A percentile compares a stretch with the other conserved stretches of the same genome.
These are phyloP conservation scores for Trapa incisa DNA, from an alignment of 345 rosid species.

Conservation along the genomic window DNA sequence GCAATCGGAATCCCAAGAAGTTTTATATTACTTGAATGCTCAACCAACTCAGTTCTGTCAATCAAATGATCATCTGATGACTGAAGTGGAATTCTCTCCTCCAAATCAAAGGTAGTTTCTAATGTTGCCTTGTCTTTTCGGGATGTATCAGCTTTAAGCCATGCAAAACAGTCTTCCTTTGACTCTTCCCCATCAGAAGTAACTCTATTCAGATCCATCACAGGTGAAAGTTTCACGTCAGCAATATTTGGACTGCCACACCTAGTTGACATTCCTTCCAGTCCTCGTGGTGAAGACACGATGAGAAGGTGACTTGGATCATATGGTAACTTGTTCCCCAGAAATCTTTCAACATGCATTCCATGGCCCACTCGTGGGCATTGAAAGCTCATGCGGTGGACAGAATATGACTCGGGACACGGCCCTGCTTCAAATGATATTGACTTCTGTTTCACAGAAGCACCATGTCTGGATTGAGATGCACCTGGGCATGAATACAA, in stretches of 20 bases:
- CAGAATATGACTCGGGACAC: constrained; percentile 33
- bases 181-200: constrained; percentile 22
- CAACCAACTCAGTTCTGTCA: constrained; percentile 24
- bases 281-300: neutral
- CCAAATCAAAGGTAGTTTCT: constrained; percentile 31
- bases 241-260: neutral
- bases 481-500: constrained; percentile 38
- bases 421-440: constrained; percentile 35
- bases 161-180: constrained; percentile 31
- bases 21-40: constrained; percentile 27
- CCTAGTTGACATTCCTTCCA: neutral
- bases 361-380: constrained; percentile 37
- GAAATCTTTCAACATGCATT: constrained; percentile 35
- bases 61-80: constrained; percentile 24
- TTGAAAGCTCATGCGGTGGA: constrained; percentile 29
- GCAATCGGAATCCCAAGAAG: constrained; percentile 44
- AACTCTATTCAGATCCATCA: neutral
- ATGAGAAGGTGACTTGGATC: constrained; percentile 24
- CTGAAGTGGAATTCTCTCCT: constrained; percentile 18
- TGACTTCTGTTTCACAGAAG: constrained; percentile 44
- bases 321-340: constrained; percentile 20
- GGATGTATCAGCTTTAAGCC: constrained; percentile 42
- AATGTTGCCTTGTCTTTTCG: constrained; percentile 22
- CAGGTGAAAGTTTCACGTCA: neutral
- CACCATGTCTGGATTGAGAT: constrained; percentile 39